Evolutionary conservation across 208 protist genomes (phyloP).

Genomic region (Leishmania amazonensis): DNA sequence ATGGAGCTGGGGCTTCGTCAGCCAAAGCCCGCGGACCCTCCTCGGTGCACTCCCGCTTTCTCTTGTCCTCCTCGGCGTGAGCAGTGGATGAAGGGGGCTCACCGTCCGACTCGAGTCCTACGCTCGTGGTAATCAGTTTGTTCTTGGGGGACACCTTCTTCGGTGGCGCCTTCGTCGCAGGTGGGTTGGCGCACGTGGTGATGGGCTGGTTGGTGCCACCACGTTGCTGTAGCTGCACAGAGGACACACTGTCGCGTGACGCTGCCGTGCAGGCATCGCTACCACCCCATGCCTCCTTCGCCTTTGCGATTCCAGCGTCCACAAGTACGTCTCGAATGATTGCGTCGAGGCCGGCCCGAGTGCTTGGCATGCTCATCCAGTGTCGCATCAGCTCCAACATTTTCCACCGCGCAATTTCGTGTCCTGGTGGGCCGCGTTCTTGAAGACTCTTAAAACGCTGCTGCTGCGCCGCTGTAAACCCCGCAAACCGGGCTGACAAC

Average conservation of each 20-base stretch:
- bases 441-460: conserved; percentile 36
- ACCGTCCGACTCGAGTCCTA: not conserved
- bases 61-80: not conserved
- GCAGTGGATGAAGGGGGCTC: not conserved
- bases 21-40: not conserved
- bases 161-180: conserved; percentile 5
- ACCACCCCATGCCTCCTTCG: conserved; percentile 33
- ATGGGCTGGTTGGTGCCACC: not conserved
- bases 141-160: conserved; percentile 27
- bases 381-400: conserved; percentile 69
- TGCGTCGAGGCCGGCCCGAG: conserved; percentile 36
- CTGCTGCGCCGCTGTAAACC: conserved; percentile 26
- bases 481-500: conserved; percentile 20
- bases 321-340: conserved; percentile 46
- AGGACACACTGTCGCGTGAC: not conserved
- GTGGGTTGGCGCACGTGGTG: conserved; percentile 8
- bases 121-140: conserved; percentile 14
- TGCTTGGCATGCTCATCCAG: conserved; percentile 61
- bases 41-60: not conserved
- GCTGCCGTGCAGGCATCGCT: not conserved
- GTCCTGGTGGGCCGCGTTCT: conserved; percentile 26
- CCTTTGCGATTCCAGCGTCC: conserved; percentile 31
- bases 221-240: not conserved
- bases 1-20: not conserved
- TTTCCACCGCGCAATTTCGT: conserved; percentile 49